Percentiles rank a stretch among this genome's conserved stretches.
phyloP scores from a whole-genome alignment of 1,284 basidiomycete species.

The Fomitopsis pinicola region DNA sequence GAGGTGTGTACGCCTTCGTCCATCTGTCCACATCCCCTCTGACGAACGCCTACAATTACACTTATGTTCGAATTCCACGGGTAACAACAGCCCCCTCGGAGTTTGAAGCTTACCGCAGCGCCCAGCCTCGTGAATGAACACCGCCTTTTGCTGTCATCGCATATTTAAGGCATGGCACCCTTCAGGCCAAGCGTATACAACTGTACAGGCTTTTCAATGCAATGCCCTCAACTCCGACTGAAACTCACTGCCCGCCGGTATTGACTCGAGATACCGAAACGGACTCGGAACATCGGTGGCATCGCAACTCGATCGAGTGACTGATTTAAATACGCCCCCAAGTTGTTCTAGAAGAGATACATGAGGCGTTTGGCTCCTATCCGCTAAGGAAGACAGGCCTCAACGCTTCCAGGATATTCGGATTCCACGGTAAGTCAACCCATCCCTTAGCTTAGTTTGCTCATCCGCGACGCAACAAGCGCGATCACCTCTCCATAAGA shows the following conservation, averaged over 20 bases:
- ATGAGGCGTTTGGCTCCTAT: not conserved
- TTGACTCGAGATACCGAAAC: not conserved
- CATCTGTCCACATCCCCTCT: not conserved
- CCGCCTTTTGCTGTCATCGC: not conserved
- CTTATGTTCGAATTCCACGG: not conserved
- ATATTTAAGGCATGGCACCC: not conserved
- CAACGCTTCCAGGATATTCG: not conserved
- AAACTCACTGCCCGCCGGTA: not conserved
- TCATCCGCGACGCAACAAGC: not conserved
- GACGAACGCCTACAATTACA: not conserved
- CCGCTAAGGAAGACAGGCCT: not conserved
- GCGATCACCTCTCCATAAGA: not conserved
- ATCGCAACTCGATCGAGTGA: not conserved
- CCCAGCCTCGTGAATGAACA: not conserved
- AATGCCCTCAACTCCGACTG: not conserved
- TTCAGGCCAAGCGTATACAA: not conserved
- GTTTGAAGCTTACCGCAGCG: slow-evolving; percentile 2
- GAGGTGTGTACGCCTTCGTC: not conserved
- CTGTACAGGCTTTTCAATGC: not conserved
- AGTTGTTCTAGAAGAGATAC: not conserved
- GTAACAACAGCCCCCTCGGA: not conserved
- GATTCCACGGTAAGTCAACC: not conserved
- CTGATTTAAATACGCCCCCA: not conserved
- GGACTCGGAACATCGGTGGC: not conserved
- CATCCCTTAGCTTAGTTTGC: not conserved